Percentiles rank a stretch among this genome's conserved stretches.
Evolutionary conservation across 2,329 filamentous ascomycete genomes (phyloP).

Genomic region (Alternaria novae-zelandiae): DNA sequence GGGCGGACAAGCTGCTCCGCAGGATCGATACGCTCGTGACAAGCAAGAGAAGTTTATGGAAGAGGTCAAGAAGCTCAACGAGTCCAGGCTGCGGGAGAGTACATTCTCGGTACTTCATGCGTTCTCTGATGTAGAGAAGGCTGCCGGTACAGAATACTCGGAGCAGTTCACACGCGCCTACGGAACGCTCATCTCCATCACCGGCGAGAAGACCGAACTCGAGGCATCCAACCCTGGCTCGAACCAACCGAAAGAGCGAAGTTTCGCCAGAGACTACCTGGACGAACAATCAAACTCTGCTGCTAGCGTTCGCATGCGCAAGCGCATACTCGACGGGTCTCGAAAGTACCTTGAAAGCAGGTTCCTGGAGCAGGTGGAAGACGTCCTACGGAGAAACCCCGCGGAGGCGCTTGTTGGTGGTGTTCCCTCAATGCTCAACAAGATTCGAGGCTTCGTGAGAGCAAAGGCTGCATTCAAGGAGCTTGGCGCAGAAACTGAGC

Average conservation of each 20-base stretch:
- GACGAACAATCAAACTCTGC: constrained; percentile 73
- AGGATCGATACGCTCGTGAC: constrained; percentile 79
- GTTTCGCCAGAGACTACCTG: constrained; percentile 78
- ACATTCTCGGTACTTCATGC: constrained; percentile 77
- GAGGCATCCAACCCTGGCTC: constrained; percentile 62
- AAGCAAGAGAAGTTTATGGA: constrained; percentile 84
- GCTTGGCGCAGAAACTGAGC: constrained; percentile 78
- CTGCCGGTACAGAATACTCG: constrained; percentile 73
- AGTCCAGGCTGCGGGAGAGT: constrained; percentile 68
- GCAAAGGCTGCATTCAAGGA: constrained; percentile 81
- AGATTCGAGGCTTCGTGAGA: constrained; percentile 90
- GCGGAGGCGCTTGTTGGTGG: constrained; percentile 89
- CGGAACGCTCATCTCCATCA: constrained; percentile 78
- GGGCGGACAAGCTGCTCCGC: constrained; percentile 60
- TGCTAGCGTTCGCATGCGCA: constrained; percentile 71
- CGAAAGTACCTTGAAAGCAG: constrained; percentile 79
- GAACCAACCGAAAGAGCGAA: constrained; percentile 74
- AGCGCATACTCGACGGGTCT: constrained; percentile 80
- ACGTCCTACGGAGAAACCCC: constrained; percentile 79
- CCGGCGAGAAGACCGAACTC: constrained; percentile 67
- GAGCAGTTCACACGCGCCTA: constrained; percentile 83
- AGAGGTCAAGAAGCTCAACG: constrained; percentile 80
- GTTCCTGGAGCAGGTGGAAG: constrained; percentile 80
- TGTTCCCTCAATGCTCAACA: constrained; percentile 84
- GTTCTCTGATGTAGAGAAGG: constrained; percentile 75